Evolutionary conservation across 2,329 filamentous ascomycete genomes (phyloP).

Genomic region (Byssochlamys sp.): DNA sequence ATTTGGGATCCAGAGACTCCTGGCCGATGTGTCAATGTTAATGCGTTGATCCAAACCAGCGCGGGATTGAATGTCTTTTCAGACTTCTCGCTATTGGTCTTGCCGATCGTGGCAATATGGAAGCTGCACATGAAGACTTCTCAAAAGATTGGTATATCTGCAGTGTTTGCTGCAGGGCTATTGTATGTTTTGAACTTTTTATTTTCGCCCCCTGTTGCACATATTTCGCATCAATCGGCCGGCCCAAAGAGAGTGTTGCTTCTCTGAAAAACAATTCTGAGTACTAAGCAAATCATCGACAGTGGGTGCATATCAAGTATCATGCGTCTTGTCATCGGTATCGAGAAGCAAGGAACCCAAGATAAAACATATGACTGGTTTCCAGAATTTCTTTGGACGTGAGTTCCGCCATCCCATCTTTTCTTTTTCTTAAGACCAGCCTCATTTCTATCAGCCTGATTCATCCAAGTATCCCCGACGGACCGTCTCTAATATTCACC

Average conservation of each 20-base stretch:
- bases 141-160: neutral
- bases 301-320: constrained; percentile 16
- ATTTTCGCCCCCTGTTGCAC: neutral
- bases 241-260: neutral
- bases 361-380: constrained; percentile 18
- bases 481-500: neutral
- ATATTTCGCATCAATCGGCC: neutral
- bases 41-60: constrained; percentile 5
- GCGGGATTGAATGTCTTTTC: constrained; percentile 10
- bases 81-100: constrained; percentile 8
- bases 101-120: constrained; percentile 7
- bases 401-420: constrained; percentile 1
- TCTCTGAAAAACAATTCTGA: neutral
- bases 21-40: constrained; percentile 10
- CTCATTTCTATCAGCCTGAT: no score
- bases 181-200: neutral
- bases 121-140: constrained; percentile 6
- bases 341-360: constrained; percentile 7
- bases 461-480: no score
- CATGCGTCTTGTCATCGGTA: constrained; percentile 14
- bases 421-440: neutral
- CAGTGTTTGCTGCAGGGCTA: neutral
- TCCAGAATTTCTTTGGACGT: constrained; percentile 18
- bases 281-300: neutral
- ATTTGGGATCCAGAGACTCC: constrained; percentile 7